A percentile compares a stretch with the other conserved stretches of the same genome.
Conservation (phyloP, 2,329 filamentous ascomycete genomes). For the Aspergillus sojae region DNA sequence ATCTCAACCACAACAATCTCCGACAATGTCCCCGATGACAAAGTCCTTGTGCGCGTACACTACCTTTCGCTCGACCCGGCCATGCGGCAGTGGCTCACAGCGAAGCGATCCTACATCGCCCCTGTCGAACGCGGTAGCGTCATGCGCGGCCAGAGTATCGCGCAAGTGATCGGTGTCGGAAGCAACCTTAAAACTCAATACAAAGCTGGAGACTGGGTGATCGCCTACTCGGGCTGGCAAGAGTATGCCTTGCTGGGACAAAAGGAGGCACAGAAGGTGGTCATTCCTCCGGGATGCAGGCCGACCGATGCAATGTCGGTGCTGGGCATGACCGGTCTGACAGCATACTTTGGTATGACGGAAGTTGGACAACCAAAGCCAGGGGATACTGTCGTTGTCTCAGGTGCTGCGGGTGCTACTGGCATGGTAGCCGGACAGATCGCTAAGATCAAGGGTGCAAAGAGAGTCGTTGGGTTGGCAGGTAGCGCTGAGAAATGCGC, state of each 20-base stretch:
- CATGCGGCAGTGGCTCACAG: slow-evolving; percentile 73
- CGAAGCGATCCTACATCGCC: slow-evolving; percentile 64
- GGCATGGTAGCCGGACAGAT: slow-evolving; percentile 78
- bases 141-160: slow-evolving; percentile 67
- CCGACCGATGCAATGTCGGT: slow-evolving; percentile 65
- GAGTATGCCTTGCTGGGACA: slow-evolving; percentile 64
- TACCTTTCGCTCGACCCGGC: slow-evolving; percentile 74
- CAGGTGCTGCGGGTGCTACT: slow-evolving; percentile 76
- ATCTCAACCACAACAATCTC: slow-evolving; percentile 31
- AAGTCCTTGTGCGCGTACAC: slow-evolving; percentile 62
- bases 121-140: slow-evolving; percentile 68
- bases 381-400: slow-evolving; percentile 76
- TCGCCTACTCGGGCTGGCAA: slow-evolving; percentile 63
- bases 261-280: slow-evolving; percentile 50
- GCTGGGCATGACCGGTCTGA: slow-evolving; percentile 69
- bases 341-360: slow-evolving; percentile 74
- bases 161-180: slow-evolving; percentile 62
- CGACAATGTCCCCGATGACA: slow-evolving; percentile 48
- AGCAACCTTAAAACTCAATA: slow-evolving; percentile 39
- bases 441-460: slow-evolving; percentile 70
- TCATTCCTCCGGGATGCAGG: slow-evolving; percentile 50
- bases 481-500: slow-evolving; percentile 68
- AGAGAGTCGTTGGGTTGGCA: slow-evolving; percentile 65
- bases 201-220: slow-evolving; percentile 51
- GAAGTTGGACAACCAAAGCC: slow-evolving; percentile 68